Conservation (phyloP, 202 grass and related monocot species). For the Miscanthus sacchariflorus region DNA sequence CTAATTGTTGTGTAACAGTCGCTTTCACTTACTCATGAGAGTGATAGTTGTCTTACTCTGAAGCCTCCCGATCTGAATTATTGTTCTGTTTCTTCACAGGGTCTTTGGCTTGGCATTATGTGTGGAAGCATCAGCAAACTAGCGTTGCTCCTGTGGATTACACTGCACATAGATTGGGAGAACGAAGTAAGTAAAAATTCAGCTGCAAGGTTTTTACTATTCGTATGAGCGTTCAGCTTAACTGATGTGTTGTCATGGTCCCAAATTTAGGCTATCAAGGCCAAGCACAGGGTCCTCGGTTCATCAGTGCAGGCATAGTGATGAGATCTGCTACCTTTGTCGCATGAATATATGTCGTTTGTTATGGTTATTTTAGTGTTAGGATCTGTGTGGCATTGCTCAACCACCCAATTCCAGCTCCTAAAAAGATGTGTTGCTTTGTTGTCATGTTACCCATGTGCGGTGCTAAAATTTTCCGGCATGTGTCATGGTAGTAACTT, state of each 20-base stretch:
- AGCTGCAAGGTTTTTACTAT: neutral
- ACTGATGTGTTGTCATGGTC: neutral
- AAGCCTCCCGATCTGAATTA: neutral
- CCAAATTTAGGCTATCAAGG: constrained; percentile 55
- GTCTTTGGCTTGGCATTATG: constrained; percentile 78
- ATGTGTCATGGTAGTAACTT: no score
- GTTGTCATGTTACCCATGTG: no score
- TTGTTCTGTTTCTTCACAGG: constrained; percentile 38
- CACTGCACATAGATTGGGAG: constrained; percentile 62
- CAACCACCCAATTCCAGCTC: neutral
- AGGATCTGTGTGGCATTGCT: neutral
- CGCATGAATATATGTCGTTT: neutral
- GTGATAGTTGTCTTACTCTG: neutral
- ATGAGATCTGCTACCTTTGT: neutral
- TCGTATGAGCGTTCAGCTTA: neutral
- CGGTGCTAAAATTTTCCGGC: no score
- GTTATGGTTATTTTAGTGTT: neutral
- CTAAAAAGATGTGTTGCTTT: no score
- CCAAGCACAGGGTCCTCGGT: constrained; percentile 48
- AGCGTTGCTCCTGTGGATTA: constrained; percentile 49
- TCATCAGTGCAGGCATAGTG: constrained; percentile 29
- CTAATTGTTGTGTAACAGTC: neutral
- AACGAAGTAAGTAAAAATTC: constrained; percentile 52
- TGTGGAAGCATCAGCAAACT: constrained; percentile 61
- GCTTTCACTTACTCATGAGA: neutral